phyloP scores from a whole-genome alignment of 140 eudicot genomes.

The Oenanthe javanica region DNA sequence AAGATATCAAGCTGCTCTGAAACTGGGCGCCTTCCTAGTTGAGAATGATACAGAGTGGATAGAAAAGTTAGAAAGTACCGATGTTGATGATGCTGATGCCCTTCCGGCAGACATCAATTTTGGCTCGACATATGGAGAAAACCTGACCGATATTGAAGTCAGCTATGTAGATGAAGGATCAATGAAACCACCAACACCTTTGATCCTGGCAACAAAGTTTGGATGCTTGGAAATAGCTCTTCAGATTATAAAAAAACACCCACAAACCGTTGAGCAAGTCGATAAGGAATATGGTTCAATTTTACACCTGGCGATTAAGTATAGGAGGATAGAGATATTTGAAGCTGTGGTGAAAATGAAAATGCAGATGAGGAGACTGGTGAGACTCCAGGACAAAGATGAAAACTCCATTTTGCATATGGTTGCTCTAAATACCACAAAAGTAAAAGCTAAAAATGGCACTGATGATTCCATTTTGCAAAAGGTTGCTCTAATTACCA shows the following conservation, averaged over 20 bases:
- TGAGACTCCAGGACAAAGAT: slow-evolving; percentile 21
- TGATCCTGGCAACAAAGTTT: slow-evolving; percentile 32
- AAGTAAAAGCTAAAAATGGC: not conserved
- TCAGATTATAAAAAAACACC: slow-evolving; percentile 24
- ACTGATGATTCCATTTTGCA: not conserved
- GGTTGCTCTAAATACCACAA: slow-evolving; percentile 26
- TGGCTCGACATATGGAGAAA: not conserved
- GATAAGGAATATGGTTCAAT: slow-evolving; percentile 14
- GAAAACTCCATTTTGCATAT: slow-evolving; percentile 41
- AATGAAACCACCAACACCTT: slow-evolving; percentile 12
- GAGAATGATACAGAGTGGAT: slow-evolving; percentile 21
- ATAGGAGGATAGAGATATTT: slow-evolving; percentile 20
- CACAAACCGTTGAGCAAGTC: slow-evolving; percentile 31
- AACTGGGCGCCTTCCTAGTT: slow-evolving; percentile 27
- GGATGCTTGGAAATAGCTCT: slow-evolving; percentile 33
- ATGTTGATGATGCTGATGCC: not conserved
- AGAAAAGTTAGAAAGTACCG: not conserved
- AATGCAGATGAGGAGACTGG: slow-evolving; percentile 25
- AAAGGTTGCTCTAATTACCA: too few species aligned
- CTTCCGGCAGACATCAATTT: not conserved
- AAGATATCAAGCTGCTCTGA: slow-evolving; percentile 18
- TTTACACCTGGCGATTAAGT: slow-evolving; percentile 35
- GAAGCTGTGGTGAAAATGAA: slow-evolving; percentile 20
- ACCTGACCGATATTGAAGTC: not conserved
- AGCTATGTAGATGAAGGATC: not conserved